Conservation (phyloP, 108 stramenopile species). For the Conticribra guillardii region DNA sequence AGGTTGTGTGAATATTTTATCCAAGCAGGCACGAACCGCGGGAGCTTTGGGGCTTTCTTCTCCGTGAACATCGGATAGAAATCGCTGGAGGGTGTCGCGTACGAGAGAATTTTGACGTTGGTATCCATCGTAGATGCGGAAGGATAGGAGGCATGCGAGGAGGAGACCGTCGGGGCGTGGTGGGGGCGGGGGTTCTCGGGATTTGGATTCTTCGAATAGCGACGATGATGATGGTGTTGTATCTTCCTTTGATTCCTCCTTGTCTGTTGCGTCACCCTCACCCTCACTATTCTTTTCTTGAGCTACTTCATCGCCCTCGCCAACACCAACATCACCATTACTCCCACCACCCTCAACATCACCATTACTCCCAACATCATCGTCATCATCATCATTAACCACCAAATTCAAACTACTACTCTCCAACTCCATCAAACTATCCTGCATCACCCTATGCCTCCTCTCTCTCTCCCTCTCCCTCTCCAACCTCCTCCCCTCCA, state of each 20-base stretch:
- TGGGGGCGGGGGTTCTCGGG: conserved; percentile 12
- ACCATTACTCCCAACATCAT: no score
- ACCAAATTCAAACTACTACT: conserved; percentile 13
- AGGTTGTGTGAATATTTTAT: conserved; percentile 66
- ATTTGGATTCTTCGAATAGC: no score
- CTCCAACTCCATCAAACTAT: conserved; percentile 43
- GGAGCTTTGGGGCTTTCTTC: conserved; percentile 75
- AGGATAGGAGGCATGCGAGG: conserved; percentile 51
- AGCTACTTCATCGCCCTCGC: no score
- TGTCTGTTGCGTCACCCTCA: neutral
- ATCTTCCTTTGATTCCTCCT: conserved; percentile 7
- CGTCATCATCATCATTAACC: conserved; percentile 6
- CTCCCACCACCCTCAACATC: no score
- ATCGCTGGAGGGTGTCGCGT: conserved; percentile 83
- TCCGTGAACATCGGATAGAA: conserved; percentile 81
- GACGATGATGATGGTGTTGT: no score
- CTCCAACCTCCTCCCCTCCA: conserved; percentile 31
- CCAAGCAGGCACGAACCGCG: conserved; percentile 48
- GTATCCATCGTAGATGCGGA: conserved; percentile 81
- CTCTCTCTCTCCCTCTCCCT: conserved; percentile 28
- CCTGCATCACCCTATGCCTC: conserved; percentile 9
- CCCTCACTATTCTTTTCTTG: no score
- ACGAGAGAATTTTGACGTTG: conserved; percentile 72
- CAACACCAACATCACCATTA: no score
- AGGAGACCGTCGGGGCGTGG: conserved; percentile 37